These are phyloP conservation scores for Arthrobotrys musiformis DNA, from an alignment of 2,329 filamentous ascomycete genomes.

Conservation along the genomic window DNA sequence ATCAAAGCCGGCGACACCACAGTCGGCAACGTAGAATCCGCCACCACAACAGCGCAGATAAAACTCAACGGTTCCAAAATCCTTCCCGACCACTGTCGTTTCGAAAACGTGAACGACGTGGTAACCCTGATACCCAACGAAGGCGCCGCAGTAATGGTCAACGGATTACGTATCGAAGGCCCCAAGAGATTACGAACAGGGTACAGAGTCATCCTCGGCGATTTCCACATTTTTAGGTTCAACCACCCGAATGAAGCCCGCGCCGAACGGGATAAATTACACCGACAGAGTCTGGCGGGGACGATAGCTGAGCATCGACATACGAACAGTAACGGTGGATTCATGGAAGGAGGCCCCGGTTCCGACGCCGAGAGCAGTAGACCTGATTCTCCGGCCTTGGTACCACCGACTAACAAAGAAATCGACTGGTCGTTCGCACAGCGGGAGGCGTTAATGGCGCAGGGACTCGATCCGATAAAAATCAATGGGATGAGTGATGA, in stretches of 20 bases:
- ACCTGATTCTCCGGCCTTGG: conserved; percentile 80
- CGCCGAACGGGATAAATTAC: conserved; percentile 79
- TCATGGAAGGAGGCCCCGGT: conserved; percentile 56
- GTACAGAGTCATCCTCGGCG: conserved; percentile 92
- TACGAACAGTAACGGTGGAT: conserved; percentile 71
- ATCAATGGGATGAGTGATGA: conserved; percentile 91
- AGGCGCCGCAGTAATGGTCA: conserved; percentile 98
- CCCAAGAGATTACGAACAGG: conserved; percentile 88
- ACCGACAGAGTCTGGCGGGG: conserved; percentile 73
- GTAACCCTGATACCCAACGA: conserved; percentile 91
- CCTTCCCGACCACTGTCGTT: conserved; percentile 88
- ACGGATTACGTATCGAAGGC: conserved; percentile 87
- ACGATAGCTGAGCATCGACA: conserved; percentile 62
- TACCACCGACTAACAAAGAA: conserved; percentile 74
- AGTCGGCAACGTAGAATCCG: conserved; percentile 91
- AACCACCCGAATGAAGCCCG: conserved; percentile 97
- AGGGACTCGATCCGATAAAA: conserved; percentile 87
- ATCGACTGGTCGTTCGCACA: conserved; percentile 95
- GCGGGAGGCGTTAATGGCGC: conserved; percentile 79
- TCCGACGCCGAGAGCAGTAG: conserved; percentile 83
- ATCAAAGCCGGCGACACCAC: conserved; percentile 94
- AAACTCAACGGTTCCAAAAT: conserved; percentile 94
- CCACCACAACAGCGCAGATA: conserved; percentile 84
- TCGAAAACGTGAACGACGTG: conserved; percentile 90
- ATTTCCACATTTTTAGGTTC: conserved; percentile 99